A percentile compares a stretch with the other conserved stretches of the same genome.
phyloP scores from a whole-genome alignment of 2,329 filamentous ascomycete genomes.

The Epichloe bromicola region DNA sequence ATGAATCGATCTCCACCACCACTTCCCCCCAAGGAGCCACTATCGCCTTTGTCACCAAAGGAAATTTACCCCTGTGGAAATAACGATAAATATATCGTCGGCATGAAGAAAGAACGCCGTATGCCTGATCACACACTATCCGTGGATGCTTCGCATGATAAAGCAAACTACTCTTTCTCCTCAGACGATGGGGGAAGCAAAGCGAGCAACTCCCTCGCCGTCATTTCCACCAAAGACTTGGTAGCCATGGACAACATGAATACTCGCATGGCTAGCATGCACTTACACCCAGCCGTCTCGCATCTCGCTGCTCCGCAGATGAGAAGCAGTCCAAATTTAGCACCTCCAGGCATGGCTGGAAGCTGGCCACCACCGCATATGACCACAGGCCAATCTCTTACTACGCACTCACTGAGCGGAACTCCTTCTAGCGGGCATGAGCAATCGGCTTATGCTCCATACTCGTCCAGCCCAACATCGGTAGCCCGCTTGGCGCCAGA shows the following conservation, averaged over 20 bases:
- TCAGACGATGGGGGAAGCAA: slow-evolving; percentile 24
- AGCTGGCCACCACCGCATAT: slow-evolving; percentile 9
- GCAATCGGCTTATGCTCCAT: not conserved
- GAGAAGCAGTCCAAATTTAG: slow-evolving; percentile 19
- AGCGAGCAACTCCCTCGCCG: slow-evolving; percentile 24
- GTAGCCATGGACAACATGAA: slow-evolving; percentile 33
- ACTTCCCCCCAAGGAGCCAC: slow-evolving; percentile 9
- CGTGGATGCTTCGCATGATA: slow-evolving; percentile 12
- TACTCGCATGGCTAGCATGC: slow-evolving; percentile 27
- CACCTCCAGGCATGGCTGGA: slow-evolving; percentile 21
- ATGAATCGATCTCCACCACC: slow-evolving; percentile 11
- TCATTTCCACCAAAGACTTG: slow-evolving; percentile 43
- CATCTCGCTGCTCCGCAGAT: slow-evolving; percentile 24
- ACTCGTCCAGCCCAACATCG: slow-evolving; percentile 17
- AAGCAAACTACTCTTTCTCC: slow-evolving; percentile 23
- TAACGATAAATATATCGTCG: slow-evolving; percentile 29
- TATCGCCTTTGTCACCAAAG: slow-evolving; percentile 20
- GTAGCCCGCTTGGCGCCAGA: slow-evolving; percentile 39
- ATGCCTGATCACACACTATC: slow-evolving; percentile 21
- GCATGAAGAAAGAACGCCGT: slow-evolving; percentile 25
- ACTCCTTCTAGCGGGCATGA: slow-evolving; percentile 19
- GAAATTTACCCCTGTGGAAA: slow-evolving; percentile 22
- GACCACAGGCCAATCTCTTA: slow-evolving; percentile 21
- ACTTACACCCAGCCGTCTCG: slow-evolving; percentile 21
- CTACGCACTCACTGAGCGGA: slow-evolving; percentile 13